Evolutionary conservation across 2,329 filamentous ascomycete genomes (phyloP).

Genomic region (Blastomyces gilchristii): DNA sequence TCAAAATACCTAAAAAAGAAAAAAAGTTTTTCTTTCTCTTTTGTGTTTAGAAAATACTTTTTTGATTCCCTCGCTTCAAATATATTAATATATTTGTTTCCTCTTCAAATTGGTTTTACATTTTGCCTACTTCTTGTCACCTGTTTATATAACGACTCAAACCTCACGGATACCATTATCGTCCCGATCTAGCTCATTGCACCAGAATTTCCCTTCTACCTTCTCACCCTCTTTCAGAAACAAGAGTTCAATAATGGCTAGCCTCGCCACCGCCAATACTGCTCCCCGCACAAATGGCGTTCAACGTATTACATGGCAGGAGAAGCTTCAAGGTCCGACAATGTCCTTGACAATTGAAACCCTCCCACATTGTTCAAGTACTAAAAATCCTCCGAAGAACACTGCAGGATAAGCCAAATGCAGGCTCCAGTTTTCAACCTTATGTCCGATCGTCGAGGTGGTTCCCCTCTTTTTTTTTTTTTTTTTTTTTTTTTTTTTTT

Average conservation of each 20-base stretch:
- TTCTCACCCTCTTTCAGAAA: slow-evolving; percentile 6
- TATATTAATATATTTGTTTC: neutral
- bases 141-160: neutral
- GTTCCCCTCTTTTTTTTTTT: neutral
- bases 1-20: slow-evolving; percentile 2
- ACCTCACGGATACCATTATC: neutral
- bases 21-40: neutral
- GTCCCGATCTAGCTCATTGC: neutral
- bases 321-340: slow-evolving; percentile 45
- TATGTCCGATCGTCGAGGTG: slow-evolving; percentile 66
- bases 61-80: neutral
- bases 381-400: slow-evolving; percentile 36
- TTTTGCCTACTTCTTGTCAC: neutral
- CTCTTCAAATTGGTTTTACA: slow-evolving; percentile 1
- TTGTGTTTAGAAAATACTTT: slow-evolving; percentile 3
- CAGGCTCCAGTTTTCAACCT: slow-evolving; percentile 55
- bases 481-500: too few relatives aligned
- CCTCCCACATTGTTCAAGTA: slow-evolving; percentile 9
- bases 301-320: slow-evolving; percentile 42
- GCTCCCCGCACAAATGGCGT: slow-evolving; percentile 18
- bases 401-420: slow-evolving; percentile 47
- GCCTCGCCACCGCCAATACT: slow-evolving; percentile 15
- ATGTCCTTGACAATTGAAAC: slow-evolving; percentile 11
- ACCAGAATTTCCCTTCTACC: neutral
- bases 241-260: slow-evolving; percentile 14